Conservation (phyloP, 352 stramenopile species). For the Blastocystis sp. region DNA sequence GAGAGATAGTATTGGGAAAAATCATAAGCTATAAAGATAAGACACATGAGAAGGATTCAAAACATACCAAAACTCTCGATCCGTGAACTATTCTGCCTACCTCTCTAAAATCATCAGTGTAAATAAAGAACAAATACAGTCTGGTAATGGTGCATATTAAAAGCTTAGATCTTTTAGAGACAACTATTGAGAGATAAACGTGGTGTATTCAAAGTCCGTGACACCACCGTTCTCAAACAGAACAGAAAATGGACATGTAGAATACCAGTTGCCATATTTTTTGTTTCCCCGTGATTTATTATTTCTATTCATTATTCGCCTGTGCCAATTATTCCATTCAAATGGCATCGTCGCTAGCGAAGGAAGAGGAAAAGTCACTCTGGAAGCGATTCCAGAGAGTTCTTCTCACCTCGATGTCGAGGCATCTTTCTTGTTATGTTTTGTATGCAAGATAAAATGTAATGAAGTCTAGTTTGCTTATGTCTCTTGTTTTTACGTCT, state of each 20-base stretch:
- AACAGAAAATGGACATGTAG: neutral
- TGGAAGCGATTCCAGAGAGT: constrained; percentile 55
- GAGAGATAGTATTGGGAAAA: too few relatives aligned
- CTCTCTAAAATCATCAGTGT: too few relatives aligned
- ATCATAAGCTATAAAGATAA: too few relatives aligned
- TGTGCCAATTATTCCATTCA: neutral
- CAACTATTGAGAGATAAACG: neutral
- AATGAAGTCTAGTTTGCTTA: neutral
- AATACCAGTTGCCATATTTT: neutral
- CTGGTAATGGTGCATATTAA: neutral
- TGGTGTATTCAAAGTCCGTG: neutral
- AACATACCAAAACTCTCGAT: too few relatives aligned
- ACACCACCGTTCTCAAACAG: neutral
- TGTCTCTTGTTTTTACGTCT: constrained; percentile 3
- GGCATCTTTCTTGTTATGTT: constrained; percentile 39
- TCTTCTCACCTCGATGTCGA: constrained; percentile 30
- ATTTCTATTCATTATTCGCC: neutral
- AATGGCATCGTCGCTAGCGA: neutral
- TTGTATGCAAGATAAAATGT: neutral
- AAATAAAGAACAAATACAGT: too few relatives aligned
- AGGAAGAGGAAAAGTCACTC: constrained; percentile 8
- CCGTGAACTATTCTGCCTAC: too few relatives aligned
- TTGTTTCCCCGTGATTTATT: neutral
- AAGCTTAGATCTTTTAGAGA: neutral
- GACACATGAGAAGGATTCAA: too few relatives aligned